A percentile compares a stretch with the other conserved stretches of the same genome.
Evolutionary conservation across 176 grass and related monocot species (phyloP).

Genomic region (Sorghum bicolor): Sorghum_bicolor_NCBIv3 NC_012872.2:65552501-65553000

Average conservation of each 20-base stretch:
- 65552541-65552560: too few species aligned
- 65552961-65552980: conserved; percentile 14
- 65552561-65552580: too few species aligned
- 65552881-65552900: neutral
- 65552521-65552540: too few species aligned
- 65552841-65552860: conserved; percentile 19
- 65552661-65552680: neutral
- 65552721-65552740: neutral
- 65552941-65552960: conserved; percentile 35
- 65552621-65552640: too few species aligned
- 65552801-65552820: conserved; percentile 33
- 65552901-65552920: neutral
- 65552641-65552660: too few species aligned
- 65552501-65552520: too few species aligned
- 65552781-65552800: conserved; percentile 29
- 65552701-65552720: conserved; percentile 7
- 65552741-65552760: conserved; percentile 48
- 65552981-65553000: conserved; percentile 37
- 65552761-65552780: conserved; percentile 50
- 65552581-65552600: too few species aligned
- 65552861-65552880: neutral
- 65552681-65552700: conserved; percentile 41
- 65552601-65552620: too few species aligned
- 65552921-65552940: neutral
- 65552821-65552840: conserved; percentile 38